These are phyloP conservation scores for Withania somnifera DNA, from an alignment of 305 asterid genomes.

Conservation along the genomic window DNA sequence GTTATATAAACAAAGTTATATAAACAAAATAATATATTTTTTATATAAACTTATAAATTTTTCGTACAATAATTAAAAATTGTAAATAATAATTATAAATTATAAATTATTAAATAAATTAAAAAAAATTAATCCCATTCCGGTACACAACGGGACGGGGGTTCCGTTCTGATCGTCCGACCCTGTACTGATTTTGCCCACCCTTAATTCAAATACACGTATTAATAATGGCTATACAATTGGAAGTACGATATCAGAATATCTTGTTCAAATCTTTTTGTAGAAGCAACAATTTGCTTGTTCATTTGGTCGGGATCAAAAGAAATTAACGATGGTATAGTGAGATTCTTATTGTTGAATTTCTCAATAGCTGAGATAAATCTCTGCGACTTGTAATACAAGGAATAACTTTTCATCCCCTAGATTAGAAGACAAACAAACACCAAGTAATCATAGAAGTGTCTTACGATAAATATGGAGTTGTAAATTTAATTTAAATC, in stretches of 20 bases:
- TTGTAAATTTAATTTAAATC: neutral
- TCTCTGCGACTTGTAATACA: constrained; percentile 63
- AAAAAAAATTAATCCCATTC: too few species aligned
- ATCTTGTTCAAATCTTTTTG: constrained; percentile 93
- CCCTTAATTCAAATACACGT: too few species aligned
- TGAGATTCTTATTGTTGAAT: constrained; percentile 49
- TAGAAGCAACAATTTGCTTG: constrained; percentile 87
- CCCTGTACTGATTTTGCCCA: too few species aligned
- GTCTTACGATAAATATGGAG: constrained; percentile 60
- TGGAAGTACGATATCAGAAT: neutral
- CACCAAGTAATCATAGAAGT: constrained; percentile 3
- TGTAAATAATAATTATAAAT: too few species aligned
- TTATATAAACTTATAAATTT: too few species aligned
- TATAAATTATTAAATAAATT: too few species aligned
- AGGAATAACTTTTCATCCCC: neutral
- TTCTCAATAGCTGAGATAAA: constrained; percentile 78
- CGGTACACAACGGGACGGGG: too few species aligned
- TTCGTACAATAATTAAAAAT: too few species aligned
- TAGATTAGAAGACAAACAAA: neutral
- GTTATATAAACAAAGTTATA: too few species aligned
- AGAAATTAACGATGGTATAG: constrained; percentile 67
- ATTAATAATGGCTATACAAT: too few species aligned
- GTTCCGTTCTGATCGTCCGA: too few species aligned
- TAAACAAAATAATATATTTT: too few species aligned
- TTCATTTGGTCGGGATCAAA: constrained; percentile 74